Base-by-base conservation (phyloP, 2,329 filamentous ascomycete genomes). In the Alternaria sp. region DNA sequence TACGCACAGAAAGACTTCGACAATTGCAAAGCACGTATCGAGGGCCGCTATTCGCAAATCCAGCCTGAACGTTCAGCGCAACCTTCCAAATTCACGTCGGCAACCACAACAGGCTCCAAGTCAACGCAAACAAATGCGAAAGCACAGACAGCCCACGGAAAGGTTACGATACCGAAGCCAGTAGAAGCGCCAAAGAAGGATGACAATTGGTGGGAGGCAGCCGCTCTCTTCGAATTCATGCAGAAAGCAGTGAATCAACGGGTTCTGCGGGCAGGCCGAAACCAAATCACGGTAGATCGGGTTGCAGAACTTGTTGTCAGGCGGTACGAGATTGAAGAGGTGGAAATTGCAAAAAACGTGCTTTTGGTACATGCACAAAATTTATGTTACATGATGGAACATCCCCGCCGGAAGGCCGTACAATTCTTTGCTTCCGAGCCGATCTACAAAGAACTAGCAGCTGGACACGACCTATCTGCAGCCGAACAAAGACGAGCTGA, bases 201-300 rank as follows among this genome's bases (percentile, higher is more conserved):
- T 34, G 66, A 78, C 43, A 79, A 78, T 28, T 80, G 78, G 78
- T 80, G 78, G 76, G 72, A 76, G 56, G 71, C 76, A 9, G 68
- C 75, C 7, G 70, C 72, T 18, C 60, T 81, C 5, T 81, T 79
- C 61, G 78, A 79, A 32, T 78, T 80, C 60, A 79, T 80, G 69
- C 76, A 78, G 49, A 79, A 77, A 50, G 74, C 74, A 20, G 70
- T 78, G 7, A 77, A 76, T 36, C 75, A 77, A 40, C 67, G 70
- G 11, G 67, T 65, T 16, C 46, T 80, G 16, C 68, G 68, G 44
- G 63, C 66, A 20, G 74, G 70, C 1, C 67, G 69, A 32, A 67
- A 75, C n/a, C 70, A 74, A 46, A 72, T 79, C 16, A 79, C 71
- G 0, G 22, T 78, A 4, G 70, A 73, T 11, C 69, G 68, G n/a